Evolutionary conservation across 2,329 filamentous ascomycete species (phyloP), one percentile per base, ranked within the genome.

Genomic region (Sporothrix variecibatus): DNA sequence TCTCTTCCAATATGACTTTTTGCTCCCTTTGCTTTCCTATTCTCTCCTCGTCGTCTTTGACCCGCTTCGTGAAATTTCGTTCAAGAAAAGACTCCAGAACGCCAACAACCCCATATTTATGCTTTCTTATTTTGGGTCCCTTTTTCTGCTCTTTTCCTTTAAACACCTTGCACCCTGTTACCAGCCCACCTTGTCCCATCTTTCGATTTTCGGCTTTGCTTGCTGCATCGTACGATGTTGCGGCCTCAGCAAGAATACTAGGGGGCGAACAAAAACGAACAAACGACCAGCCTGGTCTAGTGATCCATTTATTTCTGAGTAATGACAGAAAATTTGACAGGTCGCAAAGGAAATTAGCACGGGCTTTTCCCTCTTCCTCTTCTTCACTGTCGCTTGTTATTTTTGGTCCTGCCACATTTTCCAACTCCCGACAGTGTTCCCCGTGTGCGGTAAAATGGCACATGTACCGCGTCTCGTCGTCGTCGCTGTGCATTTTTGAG

Each of bases 121-220:
- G 31, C 46, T 53, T 34, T 56, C 51, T n/a, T 34, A 38, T 62
- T 23, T 64, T 40, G 2, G n/a, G 58, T 9, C 5, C 15, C 43
- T 15, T 49, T 49, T 12, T 20, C 34, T 49, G 8, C 40, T 43
- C 40, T 15, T 43, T 49, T 49, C 15, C 20, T 17, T 49, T 12
- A 5, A 0, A 9, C 9, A 12, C 9, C 15, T 6, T 49, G 43
- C 15, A 15, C 43, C 43, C 15, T 49, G 43, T 49, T 38, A 20
- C 31, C 68, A 38, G 46, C 49, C 68, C 68, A 56, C 51, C 38
- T 71, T 60, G 20, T n/a, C 67, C 69, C 69, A 60, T 71, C 69
- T 71, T 71, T 60, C 69, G 69, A 71, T 60, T 60, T 71, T 60
- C 34, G 26, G 43, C 46, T 28, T 38, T 51, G 17, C n/a, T 56